Evolutionary conservation across 345 rosid genomes (phyloP).

Genomic region (Melaleuca quinquenervia): DNA sequence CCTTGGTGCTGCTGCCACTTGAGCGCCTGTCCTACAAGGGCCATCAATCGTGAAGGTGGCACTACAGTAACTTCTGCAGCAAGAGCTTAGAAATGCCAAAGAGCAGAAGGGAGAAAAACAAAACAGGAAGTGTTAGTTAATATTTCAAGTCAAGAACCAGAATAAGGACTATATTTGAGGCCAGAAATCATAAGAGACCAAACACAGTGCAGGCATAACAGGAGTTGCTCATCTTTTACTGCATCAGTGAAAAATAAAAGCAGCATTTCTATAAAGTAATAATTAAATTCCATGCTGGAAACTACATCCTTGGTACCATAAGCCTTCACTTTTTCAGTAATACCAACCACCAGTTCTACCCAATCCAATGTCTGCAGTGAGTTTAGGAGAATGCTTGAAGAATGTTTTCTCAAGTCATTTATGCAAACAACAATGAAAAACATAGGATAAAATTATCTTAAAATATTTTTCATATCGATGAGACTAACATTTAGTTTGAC

Average conservation of each 20-base stretch:
- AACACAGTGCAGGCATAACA: not conserved
- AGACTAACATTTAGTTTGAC: not conserved
- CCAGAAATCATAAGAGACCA: not conserved
- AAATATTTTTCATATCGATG: not conserved
- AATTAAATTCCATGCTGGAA: not conserved
- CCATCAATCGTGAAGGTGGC: slow-evolving; percentile 97
- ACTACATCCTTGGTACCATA: not conserved
- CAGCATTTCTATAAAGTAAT: not conserved
- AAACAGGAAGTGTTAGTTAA: not conserved
- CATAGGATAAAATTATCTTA: not conserved
- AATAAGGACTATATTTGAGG: not conserved
- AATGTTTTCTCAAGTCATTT: not conserved
- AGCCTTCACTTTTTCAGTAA: not conserved
- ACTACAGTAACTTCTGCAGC: slow-evolving; percentile 91
- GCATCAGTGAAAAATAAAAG: not conserved
- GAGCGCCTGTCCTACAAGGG: slow-evolving; percentile 89
- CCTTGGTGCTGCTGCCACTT: slow-evolving; percentile 99
- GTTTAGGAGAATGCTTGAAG: not conserved
- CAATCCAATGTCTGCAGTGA: not conserved
- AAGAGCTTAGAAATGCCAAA: slow-evolving; percentile 38
- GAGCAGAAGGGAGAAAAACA: not conserved
- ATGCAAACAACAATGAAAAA: not conserved
- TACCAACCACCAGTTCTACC: not conserved
- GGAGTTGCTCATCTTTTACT: not conserved
- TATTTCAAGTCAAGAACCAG: not conserved